phyloP scores from a whole-genome alignment of 1,284 basidiomycete species.

The Sporisorium exsertum region DNA sequence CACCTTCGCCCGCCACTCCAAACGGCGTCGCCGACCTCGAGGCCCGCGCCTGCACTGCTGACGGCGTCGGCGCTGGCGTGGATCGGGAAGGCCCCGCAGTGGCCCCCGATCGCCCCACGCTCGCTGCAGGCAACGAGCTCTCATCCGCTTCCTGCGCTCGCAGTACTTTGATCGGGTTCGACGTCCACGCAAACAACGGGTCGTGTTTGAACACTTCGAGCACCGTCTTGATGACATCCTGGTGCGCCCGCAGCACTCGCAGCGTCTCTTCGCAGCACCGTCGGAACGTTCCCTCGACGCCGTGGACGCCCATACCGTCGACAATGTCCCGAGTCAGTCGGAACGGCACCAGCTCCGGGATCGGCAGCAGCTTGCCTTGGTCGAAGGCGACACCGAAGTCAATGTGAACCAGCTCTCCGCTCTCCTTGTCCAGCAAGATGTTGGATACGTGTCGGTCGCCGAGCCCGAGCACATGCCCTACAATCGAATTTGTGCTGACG shows the following conservation, averaged over 20 bases:
- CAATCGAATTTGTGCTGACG: constrained; percentile 91
- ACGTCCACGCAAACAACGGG: constrained; percentile 87
- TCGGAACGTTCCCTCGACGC: constrained; percentile 93
- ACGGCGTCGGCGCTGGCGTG: constrained; percentile 17
- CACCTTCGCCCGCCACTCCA: not conserved
- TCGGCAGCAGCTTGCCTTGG: constrained; percentile 82
- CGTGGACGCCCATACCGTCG: constrained; percentile 90
- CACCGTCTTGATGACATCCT: constrained; percentile 90
- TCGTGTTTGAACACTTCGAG: constrained; percentile 97
- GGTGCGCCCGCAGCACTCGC: constrained; percentile 85
- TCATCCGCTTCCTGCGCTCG: constrained; percentile 47
- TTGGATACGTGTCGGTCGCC: constrained; percentile 94
- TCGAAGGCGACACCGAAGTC: constrained; percentile 98
- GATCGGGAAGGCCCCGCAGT: constrained; percentile 9
- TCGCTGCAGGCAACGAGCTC: constrained; percentile 13
- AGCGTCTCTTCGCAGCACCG: constrained; percentile 94
- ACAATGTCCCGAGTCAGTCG: constrained; percentile 92
- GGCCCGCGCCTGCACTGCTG: constrained; percentile 1
- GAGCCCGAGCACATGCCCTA: constrained; percentile 90
- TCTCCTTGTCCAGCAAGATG: constrained; percentile 85
- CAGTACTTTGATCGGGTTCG: constrained; percentile 58
- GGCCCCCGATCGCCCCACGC: constrained; percentile 21
- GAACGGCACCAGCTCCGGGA: constrained; percentile 93
- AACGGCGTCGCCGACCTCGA: constrained; percentile 29
- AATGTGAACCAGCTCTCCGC: constrained; percentile 91